phyloP scores from a whole-genome alignment of 116 monocot genomes.

The Phalaenopsis hybrid region DNA sequence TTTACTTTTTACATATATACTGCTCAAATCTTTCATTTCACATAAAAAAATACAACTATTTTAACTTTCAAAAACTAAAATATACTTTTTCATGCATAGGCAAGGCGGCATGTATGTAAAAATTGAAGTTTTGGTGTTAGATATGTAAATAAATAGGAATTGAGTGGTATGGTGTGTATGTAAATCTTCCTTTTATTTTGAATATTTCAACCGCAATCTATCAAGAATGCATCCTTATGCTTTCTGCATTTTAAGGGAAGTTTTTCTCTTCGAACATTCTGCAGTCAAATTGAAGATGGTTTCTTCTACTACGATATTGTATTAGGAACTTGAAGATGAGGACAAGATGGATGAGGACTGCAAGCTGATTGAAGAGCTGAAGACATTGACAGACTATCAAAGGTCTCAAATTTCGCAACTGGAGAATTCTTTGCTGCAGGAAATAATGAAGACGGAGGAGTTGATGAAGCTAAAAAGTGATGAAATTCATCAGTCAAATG shows the following conservation, averaged over 20 bases:
- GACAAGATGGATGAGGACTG: constrained; percentile 96
- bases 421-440: constrained; percentile 74
- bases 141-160: no score
- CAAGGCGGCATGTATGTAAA: no score
- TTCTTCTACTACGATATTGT: constrained; percentile 50
- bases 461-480: constrained; percentile 29
- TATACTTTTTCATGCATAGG: no score
- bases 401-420: constrained; percentile 62
- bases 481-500: constrained; percentile 66
- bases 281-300: constrained; percentile 65
- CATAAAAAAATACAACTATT: no score
- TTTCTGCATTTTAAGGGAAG: constrained; percentile 31
- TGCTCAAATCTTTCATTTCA: no score
- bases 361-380: constrained; percentile 80
- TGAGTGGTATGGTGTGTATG: no score
- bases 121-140: no score
- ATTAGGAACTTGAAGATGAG: constrained; percentile 93
- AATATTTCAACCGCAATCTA: constrained; percentile 5
- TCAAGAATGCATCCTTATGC: constrained; percentile 16
- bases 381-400: constrained; percentile 47
- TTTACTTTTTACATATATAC: no score
- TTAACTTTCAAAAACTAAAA: no score
- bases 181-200: no score
- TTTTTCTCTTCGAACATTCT: constrained; percentile 40
- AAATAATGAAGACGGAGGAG: constrained; percentile 49